phyloP scores from a whole-genome alignment of 331 rosid species.

The Stylosanthes scabra region DNA sequence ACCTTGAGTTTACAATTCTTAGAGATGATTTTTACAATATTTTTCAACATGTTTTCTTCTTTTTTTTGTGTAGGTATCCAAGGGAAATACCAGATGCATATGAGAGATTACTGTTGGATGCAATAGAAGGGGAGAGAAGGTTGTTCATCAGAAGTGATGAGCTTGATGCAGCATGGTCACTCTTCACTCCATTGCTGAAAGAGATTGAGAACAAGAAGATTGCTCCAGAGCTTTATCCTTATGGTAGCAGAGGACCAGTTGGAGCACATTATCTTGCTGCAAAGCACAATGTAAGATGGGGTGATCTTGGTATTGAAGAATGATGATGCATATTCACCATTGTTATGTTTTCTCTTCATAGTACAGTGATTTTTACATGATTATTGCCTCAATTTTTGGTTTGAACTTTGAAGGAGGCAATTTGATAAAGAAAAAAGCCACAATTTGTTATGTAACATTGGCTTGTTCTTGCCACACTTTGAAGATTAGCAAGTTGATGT shows the following conservation, averaged over 20 bases:
- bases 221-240: conserved; percentile 93
- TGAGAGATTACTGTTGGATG: conserved; percentile 91
- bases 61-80: conserved; percentile 68
- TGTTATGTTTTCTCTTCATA: not conserved
- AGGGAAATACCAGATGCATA: conserved; percentile 96
- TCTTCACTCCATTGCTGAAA: conserved; percentile 88
- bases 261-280: conserved; percentile 98
- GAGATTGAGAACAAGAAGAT: conserved; percentile 85
- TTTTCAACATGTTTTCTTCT: not conserved
- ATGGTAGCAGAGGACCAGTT: conserved; percentile 95
- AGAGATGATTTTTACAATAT: not conserved
- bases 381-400: not conserved
- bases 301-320: conserved; percentile 68
- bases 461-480: conserved; percentile 1
- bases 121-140: conserved; percentile 93
- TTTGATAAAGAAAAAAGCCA: conserved; percentile 16
- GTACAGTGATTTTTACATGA: not conserved
- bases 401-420: not conserved
- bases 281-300: conserved; percentile 89
- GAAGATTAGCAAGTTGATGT: conserved; percentile 7
- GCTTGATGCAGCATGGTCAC: conserved; percentile 93
- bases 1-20: not conserved
- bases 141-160: conserved; percentile 96
- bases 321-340: conserved; percentile 30
- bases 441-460: not conserved